Evolutionary conservation across 257 asterid genomes (phyloP).

Genomic region (Ocimum tenuiflorum): DNA sequence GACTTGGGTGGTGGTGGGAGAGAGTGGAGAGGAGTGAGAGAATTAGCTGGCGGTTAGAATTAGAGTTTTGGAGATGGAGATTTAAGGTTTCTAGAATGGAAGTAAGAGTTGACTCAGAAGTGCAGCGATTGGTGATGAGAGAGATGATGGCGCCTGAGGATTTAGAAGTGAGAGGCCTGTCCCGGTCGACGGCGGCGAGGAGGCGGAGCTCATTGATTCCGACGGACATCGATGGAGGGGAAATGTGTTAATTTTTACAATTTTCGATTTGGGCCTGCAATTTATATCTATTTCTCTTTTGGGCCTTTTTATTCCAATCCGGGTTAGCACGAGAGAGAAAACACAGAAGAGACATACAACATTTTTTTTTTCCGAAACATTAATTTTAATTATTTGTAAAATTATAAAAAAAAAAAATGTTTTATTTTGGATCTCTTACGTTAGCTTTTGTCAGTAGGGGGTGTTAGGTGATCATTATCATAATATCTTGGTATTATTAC

Average conservation of each 20-base stretch:
- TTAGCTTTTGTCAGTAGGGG: too few species aligned
- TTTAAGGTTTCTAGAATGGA: constrained; percentile 39
- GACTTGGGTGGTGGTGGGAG: constrained; percentile 36
- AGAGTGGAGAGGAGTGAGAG: constrained; percentile 51
- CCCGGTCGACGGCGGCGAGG: constrained; percentile 22
- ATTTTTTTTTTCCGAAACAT: too few species aligned
- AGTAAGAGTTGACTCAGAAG: constrained; percentile 43
- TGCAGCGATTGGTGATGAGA: constrained; percentile 57
- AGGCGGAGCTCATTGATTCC: constrained; percentile 39
- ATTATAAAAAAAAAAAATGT: too few species aligned
- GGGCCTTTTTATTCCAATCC: neutral
- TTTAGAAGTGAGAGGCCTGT: constrained; percentile 16
- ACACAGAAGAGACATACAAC: too few species aligned
- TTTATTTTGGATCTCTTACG: too few species aligned
- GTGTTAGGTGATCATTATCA: neutral
- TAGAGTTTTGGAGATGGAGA: constrained; percentile 34
- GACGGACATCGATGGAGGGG: neutral
- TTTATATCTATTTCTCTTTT: too few species aligned
- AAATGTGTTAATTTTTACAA: neutral
- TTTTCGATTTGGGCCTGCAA: neutral
- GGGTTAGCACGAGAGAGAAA: too few species aligned
- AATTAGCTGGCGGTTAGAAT: constrained; percentile 25
- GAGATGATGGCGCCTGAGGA: constrained; percentile 31
- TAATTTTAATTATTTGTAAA: too few species aligned
- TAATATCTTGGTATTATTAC: too few species aligned